phyloP scores from a whole-genome alignment of 2,329 filamentous ascomycete genomes.

The Alternaria hordeiaustralica region DNA sequence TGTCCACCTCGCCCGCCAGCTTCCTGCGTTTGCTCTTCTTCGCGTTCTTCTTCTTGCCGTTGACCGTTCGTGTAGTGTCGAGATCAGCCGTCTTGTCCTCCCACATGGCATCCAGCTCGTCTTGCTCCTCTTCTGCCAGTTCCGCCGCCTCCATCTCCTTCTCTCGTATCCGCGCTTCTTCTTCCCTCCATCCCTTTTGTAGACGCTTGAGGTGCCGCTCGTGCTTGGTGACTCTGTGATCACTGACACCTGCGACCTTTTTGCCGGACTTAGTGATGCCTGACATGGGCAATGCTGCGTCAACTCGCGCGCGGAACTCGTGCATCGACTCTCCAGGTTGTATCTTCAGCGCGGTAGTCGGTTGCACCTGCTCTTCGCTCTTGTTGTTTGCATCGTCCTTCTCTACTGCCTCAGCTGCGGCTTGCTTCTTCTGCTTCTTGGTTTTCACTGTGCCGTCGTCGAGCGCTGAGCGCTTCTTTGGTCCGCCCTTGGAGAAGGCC shows the following conservation, averaged over 20 bases:
- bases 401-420: slow-evolving; percentile 6
- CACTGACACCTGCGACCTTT: slow-evolving; percentile 69
- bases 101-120: slow-evolving; percentile 67
- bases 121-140: slow-evolving; percentile 68
- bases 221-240: slow-evolving; percentile 74
- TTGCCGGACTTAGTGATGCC: slow-evolving; percentile 68
- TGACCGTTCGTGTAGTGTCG: slow-evolving; percentile 54
- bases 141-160: slow-evolving; percentile 79
- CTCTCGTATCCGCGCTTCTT: slow-evolving; percentile 65
- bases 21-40: slow-evolving; percentile 60
- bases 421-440: slow-evolving; percentile 57
- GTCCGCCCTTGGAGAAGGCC: slow-evolving; percentile 68
- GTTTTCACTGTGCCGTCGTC: slow-evolving; percentile 68
- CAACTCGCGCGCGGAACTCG: slow-evolving; percentile 82
- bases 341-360: slow-evolving; percentile 57
- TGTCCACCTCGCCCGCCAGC: slow-evolving; percentile 56
- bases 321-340: slow-evolving; percentile 81
- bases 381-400: slow-evolving; percentile 18
- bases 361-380: slow-evolving; percentile 29
- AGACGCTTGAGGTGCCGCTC: slow-evolving; percentile 76
- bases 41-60: slow-evolving; percentile 57
- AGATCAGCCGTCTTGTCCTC: slow-evolving; percentile 68
- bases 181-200: slow-evolving; percentile 64
- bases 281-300: slow-evolving; percentile 79
- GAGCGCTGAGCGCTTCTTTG: slow-evolving; percentile 64